Conservation (phyloP, 345 rosid genomes). For the Crucihimalaya himalaica region DNA sequence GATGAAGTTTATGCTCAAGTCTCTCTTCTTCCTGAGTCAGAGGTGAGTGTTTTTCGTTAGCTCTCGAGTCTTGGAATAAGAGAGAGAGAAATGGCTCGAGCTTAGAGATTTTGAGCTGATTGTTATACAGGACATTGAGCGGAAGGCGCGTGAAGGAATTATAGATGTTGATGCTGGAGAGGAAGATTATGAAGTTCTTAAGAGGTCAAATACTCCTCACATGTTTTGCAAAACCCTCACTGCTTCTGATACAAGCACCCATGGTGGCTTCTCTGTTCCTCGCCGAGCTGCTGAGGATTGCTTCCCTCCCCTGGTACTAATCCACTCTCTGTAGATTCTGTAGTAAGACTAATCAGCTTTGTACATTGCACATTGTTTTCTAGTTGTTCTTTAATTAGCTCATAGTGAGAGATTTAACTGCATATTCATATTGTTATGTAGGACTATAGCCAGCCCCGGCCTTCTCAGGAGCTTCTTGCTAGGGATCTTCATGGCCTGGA, state of each 20-base stretch:
- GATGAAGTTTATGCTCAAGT: constrained; percentile 98
- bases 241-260: constrained; percentile 99
- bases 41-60: constrained; percentile 51
- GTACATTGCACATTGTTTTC: neutral
- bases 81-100: neutral
- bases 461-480: constrained; percentile 96
- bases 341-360: neutral
- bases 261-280: constrained; percentile 99
- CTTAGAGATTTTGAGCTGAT: neutral
- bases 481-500: constrained; percentile 95
- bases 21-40: constrained; percentile 71
- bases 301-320: constrained; percentile 90
- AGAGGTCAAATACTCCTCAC: constrained; percentile 77
- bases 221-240: constrained; percentile 99
- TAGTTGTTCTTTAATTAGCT: neutral
- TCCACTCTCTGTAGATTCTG: neutral
- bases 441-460: constrained; percentile 95
- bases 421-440: constrained; percentile 35
- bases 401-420: neutral
- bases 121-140: constrained; percentile 50
- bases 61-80: neutral
- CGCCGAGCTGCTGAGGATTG: constrained; percentile 99
- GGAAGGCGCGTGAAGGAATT: constrained; percentile 55
- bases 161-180: constrained; percentile 61
- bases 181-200: constrained; percentile 61